Conservation (phyloP, 176 grass and related monocot genomes). For the Ananas comosus region DNA sequence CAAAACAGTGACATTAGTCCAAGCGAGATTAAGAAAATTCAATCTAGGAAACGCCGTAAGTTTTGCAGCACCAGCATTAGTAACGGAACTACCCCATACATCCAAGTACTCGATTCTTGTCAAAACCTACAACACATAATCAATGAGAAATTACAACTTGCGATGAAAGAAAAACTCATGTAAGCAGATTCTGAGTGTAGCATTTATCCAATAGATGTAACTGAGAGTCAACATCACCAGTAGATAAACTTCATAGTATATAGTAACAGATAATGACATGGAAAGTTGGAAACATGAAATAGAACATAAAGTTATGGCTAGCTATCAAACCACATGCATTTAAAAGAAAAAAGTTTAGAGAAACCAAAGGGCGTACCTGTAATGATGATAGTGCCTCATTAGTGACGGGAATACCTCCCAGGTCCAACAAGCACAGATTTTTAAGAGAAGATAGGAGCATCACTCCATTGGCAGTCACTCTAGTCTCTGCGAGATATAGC, state of each 20-base stretch:
- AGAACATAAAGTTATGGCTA: too few species aligned
- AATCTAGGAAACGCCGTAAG: constrained; percentile 52
- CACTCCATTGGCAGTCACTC: constrained; percentile 62
- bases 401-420: constrained; percentile 64
- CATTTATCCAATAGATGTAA: too few species aligned
- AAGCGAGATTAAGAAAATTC: constrained; percentile 66
- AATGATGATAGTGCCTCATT: constrained; percentile 51
- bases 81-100: constrained; percentile 74
- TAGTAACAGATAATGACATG: neutral
- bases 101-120: constrained; percentile 72
- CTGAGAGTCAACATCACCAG: neutral
- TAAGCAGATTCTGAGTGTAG: too few species aligned
- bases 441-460: constrained; percentile 52
- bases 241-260: neutral
- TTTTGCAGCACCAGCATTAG: constrained; percentile 46
- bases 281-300: too few species aligned
- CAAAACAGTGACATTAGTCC: constrained; percentile 54
- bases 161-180: too few species aligned
- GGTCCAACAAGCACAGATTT: constrained; percentile 47
- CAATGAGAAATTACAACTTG: neutral
- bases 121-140: constrained; percentile 47
- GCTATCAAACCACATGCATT: neutral
- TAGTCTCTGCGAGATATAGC: constrained; percentile 56
- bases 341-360: neutral
- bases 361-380: constrained; percentile 30